Evolutionary conservation across 2,329 filamentous ascomycete genomes (phyloP), one percentile per base, ranked within the genome.

Genomic region (Hymenoscyphus fructigenus): DNA sequence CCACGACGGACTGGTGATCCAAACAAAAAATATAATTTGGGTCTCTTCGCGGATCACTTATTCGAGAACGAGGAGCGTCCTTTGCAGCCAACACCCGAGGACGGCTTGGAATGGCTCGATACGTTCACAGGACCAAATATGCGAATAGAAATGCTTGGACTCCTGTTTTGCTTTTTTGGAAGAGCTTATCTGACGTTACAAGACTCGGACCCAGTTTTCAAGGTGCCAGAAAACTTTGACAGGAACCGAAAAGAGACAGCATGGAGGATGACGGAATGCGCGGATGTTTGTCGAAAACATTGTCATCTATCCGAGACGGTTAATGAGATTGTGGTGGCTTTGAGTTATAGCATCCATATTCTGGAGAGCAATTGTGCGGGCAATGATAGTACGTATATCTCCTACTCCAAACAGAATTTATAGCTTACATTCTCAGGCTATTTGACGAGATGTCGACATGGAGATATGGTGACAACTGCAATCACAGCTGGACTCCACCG

Each of bases 201-300:
- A 59, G 74, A 75, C 38, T 70, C 65, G 61, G 69, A 75, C 67
- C 70, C 69, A 6, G 38, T 72, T 10, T 72, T 75, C 41, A 59
- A 60, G 17, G 58, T 64, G 14, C 65, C 69, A 0, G 70, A 71
- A 36, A 72, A 71, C 47, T 20, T 67, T 57, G 70, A 67, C 1
- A 63, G 67, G 28, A 69, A 74, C 56, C 68, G 73, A 59, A 71
- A 67, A 65, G 67, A 73, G 55, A 70, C 68, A 6, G 65, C 69
- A 32, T 73, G 69, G 72, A 70, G 73, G 59, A 75, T 75, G 74
- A 72, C 71, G 55, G 72, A 74, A 38, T 74, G 72, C 64, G 72
- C 72, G 3, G 68, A 72, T 58, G 63, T 71, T 32, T 74, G 71
- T 57, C 65, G 69, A 14, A 67, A 64, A 50, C 65, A 66, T 59